Evolutionary conservation across 768 basidiomycete genomes (phyloP).

Genomic region (Boletus barrowsii): DNA sequence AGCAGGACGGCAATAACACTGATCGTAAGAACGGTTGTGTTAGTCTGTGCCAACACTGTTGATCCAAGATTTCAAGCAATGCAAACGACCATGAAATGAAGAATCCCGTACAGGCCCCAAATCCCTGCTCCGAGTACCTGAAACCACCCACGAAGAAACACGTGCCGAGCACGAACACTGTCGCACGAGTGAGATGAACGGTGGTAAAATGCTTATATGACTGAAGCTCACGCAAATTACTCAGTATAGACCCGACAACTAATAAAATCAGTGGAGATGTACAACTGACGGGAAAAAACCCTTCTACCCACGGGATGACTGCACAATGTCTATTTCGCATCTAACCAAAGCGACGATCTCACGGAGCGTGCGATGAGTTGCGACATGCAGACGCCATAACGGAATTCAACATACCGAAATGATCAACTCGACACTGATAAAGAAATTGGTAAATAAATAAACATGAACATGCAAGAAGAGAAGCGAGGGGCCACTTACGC

Average conservation of each 20-base stretch:
- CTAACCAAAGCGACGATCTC: slow-evolving; percentile 80
- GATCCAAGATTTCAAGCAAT: neutral
- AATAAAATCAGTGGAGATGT: neutral
- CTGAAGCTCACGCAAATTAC: slow-evolving; percentile 56
- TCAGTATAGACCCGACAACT: slow-evolving; percentile 84
- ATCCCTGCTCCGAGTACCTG: slow-evolving; percentile 75
- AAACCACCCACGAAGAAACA: slow-evolving; percentile 83
- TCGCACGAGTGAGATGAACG: neutral
- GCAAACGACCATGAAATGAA: neutral
- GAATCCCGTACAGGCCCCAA: slow-evolving; percentile 56
- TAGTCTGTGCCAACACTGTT: slow-evolving; percentile 66
- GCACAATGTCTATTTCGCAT: slow-evolving; percentile 78
- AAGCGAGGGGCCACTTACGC: slow-evolving; percentile 20
- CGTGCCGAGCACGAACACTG: slow-evolving; percentile 82
- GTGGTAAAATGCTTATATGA: neutral
- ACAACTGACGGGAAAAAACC: neutral
- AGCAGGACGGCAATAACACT: slow-evolving; percentile 78
- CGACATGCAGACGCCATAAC: neutral
- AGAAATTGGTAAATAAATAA: neutral
- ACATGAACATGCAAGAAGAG: neutral
- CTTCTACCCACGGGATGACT: slow-evolving; percentile 61
- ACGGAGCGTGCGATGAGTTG: neutral
- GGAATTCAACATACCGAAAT: slow-evolving; percentile 50
- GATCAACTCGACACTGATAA: slow-evolving; percentile 52
- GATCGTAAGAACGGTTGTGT: slow-evolving; percentile 69